A percentile compares a stretch with the other conserved stretches of the same genome.
These are phyloP conservation scores for Spongiforma sp. DNA, from an alignment of 1,284 basidiomycete species.

Conservation along the genomic window DNA sequence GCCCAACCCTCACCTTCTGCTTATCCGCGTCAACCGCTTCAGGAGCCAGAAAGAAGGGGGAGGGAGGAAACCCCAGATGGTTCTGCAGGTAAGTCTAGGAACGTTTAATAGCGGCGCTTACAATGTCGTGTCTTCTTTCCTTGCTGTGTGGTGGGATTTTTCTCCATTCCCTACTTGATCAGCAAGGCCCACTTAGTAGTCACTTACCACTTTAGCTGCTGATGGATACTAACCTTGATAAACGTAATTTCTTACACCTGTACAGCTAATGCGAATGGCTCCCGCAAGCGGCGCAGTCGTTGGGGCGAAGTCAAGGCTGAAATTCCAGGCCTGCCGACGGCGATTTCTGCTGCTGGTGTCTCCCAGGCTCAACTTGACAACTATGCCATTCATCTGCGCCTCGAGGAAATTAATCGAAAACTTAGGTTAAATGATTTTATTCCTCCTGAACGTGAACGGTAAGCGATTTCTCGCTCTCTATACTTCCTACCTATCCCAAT, in stretches of 20 bases:
- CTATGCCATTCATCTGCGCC: slow-evolving; percentile 91
- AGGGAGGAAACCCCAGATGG: slow-evolving; percentile 66
- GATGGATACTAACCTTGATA: slow-evolving; percentile 61
- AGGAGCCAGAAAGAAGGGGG: slow-evolving; percentile 62
- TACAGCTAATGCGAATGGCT: slow-evolving; percentile 77
- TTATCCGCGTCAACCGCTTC: slow-evolving; percentile 69
- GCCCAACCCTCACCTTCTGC: slow-evolving; percentile 86
- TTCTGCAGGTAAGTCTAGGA: slow-evolving; percentile 58
- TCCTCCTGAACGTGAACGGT: slow-evolving; percentile 95
- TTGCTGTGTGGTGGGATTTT: slow-evolving; percentile 39
- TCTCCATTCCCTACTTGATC: slow-evolving; percentile 32
- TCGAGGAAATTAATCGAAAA: slow-evolving; percentile 98
- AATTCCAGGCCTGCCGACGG: slow-evolving; percentile 89
- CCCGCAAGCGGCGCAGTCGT: slow-evolving; percentile 92
- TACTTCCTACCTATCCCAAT: slow-evolving; percentile 25
- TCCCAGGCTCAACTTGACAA: slow-evolving; percentile 94
- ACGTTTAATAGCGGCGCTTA: slow-evolving; percentile 37
- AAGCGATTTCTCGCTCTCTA: slow-evolving; percentile 16
- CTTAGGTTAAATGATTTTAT: slow-evolving; percentile 93
- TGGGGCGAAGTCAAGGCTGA: slow-evolving; percentile 94
- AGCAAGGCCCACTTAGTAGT: slow-evolving; percentile 42
- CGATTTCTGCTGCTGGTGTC: slow-evolving; percentile 90
- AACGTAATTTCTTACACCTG: slow-evolving; percentile 45
- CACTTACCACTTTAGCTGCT: slow-evolving; percentile 53
- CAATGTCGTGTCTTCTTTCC: slow-evolving; percentile 37